Conservation (phyloP, 331 rosid species). For the Stylosanthes scabra region DNA sequence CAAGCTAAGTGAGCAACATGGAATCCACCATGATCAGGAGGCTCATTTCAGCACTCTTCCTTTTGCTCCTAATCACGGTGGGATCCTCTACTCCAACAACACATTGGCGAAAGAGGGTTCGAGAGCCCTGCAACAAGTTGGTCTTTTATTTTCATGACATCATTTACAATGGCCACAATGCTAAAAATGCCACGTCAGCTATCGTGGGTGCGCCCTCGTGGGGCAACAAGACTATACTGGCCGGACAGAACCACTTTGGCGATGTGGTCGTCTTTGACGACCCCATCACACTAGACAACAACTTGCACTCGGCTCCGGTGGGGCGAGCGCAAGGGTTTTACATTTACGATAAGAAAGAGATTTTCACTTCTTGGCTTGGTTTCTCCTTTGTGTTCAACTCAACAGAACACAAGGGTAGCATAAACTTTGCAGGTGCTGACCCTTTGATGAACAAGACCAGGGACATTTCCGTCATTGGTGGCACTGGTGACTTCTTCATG, state of each 20-base stretch:
- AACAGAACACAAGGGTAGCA: slow-evolving; percentile 60
- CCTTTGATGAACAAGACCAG: slow-evolving; percentile 84
- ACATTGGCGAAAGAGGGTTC: slow-evolving; percentile 26
- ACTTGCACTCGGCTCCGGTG: slow-evolving; percentile 63
- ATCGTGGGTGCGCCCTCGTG: slow-evolving; percentile 73
- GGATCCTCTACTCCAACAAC: slow-evolving; percentile 36
- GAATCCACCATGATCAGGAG: slow-evolving; percentile 6
- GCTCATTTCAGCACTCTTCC: slow-evolving; percentile 37
- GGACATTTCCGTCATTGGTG: slow-evolving; percentile 83
- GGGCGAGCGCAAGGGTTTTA: slow-evolving; percentile 95
- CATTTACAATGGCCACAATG: slow-evolving; percentile 69
- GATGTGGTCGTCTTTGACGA: slow-evolving; percentile 80
- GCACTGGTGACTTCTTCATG: slow-evolving; percentile 95
- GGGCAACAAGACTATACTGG: slow-evolving; percentile 64
- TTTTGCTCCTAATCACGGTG: slow-evolving; percentile 41
- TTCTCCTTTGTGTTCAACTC: slow-evolving; percentile 86
- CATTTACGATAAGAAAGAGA: slow-evolving; percentile 66
- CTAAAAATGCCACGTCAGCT: slow-evolving; percentile 71
- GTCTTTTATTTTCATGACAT: slow-evolving; percentile 81
- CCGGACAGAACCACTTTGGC: slow-evolving; percentile 73
- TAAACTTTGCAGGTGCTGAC: slow-evolving; percentile 83
- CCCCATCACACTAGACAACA: slow-evolving; percentile 77
- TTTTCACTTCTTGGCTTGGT: slow-evolving; percentile 80
- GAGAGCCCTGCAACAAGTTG: slow-evolving; percentile 62
- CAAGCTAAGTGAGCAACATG: background rate